These are phyloP conservation scores for Ganoderma leucocontextum DNA, from an alignment of 1,284 basidiomycete genomes.

Conservation along the genomic window DNA sequence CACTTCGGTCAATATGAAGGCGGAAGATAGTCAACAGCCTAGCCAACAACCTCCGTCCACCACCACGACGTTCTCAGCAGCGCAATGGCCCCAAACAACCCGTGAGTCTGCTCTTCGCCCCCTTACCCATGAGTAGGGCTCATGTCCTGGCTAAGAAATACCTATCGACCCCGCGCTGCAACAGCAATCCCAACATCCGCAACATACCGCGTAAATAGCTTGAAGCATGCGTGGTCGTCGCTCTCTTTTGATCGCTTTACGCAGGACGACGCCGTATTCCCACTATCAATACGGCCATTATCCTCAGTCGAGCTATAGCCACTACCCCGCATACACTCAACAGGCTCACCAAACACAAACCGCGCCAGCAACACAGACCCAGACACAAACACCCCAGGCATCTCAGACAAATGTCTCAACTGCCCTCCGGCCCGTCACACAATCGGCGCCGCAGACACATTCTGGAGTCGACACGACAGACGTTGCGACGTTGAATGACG, in stretches of 20 bases:
- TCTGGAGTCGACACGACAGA: conserved; percentile 63
- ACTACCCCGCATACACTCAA: conserved; percentile 60
- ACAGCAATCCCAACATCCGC: conserved; percentile 59
- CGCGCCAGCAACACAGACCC: conserved; percentile 41
- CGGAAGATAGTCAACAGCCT: conserved; percentile 25
- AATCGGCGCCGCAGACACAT: conserved; percentile 23
- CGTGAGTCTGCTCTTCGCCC: conserved; percentile 42
- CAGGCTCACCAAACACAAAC: conserved; percentile 48
- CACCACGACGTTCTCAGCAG: conserved; percentile 42
- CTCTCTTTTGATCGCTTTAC: conserved; percentile 22
- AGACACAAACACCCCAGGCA: conserved; percentile 37
- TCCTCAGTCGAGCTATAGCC: conserved; percentile 60
- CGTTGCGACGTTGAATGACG: conserved; percentile 81
- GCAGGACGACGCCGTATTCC: conserved; percentile 49
- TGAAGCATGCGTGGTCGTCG: neutral
- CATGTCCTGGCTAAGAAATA: conserved; percentile 51
- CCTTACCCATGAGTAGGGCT: conserved; percentile 13
- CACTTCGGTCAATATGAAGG: conserved; percentile 18
- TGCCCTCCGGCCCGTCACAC: conserved; percentile 32
- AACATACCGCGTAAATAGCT: conserved; percentile 32
- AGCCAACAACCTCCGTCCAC: conserved; percentile 27
- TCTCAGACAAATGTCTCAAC: conserved; percentile 32
- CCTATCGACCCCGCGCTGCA: conserved; percentile 76
- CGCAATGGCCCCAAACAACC: conserved; percentile 50
- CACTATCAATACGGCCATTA: conserved; percentile 57